A percentile compares a stretch with the other conserved stretches of the same genome.
Evolutionary conservation across 495 filamentous ascomycete genomes (phyloP).

Genomic region (Staphylotrichum tortipilum): DNA sequence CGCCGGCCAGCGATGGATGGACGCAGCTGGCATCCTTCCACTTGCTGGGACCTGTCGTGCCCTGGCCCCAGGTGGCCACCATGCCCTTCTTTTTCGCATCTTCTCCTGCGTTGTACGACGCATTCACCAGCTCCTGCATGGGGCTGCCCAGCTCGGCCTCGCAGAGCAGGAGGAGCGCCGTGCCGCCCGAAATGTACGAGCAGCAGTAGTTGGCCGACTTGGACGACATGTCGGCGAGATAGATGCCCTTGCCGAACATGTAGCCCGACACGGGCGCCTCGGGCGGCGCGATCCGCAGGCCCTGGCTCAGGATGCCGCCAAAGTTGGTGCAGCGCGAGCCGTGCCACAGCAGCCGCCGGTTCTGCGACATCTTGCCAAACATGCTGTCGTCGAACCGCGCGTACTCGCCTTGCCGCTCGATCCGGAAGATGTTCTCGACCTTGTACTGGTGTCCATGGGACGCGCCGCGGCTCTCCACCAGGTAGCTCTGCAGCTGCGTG

Average conservation of each 20-base stretch:
- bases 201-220: slow-evolving; percentile 71
- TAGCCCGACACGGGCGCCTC: slow-evolving; percentile 73
- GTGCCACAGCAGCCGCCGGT: slow-evolving; percentile 77
- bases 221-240: slow-evolving; percentile 73
- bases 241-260: slow-evolving; percentile 82
- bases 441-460: slow-evolving; percentile 52
- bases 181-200: slow-evolving; percentile 33
- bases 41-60: slow-evolving; percentile 46
- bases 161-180: slow-evolving; percentile 59
- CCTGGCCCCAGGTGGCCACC: slow-evolving; percentile 59
- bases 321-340: slow-evolving; percentile 73
- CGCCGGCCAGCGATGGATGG: slow-evolving; percentile 52
- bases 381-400: slow-evolving; percentile 54
- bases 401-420: slow-evolving; percentile 65
- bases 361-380: slow-evolving; percentile 32
- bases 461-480: slow-evolving; percentile 53
- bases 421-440: slow-evolving; percentile 73
- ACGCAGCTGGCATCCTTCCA: slow-evolving; percentile 73
- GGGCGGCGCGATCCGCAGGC: slow-evolving; percentile 77
- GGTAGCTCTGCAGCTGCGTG: slow-evolving; percentile 52
- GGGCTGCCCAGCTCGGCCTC: slow-evolving; percentile 71
- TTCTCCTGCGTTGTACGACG: slow-evolving; percentile 53
- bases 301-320: slow-evolving; percentile 74
- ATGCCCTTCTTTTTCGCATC: slow-evolving; percentile 50
- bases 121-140: slow-evolving; percentile 46